These are phyloP conservation scores for Polysphondylium violaceum DNA, from an alignment of 78 protist genomes.

Conservation along the genomic window DNA sequence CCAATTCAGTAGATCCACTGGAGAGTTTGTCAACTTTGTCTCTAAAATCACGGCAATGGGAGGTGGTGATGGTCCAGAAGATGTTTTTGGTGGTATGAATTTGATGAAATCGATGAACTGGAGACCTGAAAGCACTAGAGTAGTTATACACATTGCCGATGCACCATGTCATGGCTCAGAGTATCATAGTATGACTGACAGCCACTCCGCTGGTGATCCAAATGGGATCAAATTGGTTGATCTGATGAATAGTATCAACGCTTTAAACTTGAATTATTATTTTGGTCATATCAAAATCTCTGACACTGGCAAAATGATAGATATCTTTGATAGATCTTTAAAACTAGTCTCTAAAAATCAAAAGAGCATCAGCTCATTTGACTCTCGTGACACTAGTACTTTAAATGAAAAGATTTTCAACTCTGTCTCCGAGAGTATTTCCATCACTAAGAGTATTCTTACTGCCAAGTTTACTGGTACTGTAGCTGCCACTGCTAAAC, in stretches of 20 bases:
- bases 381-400: neutral
- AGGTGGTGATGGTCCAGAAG: slow-evolving; percentile 17
- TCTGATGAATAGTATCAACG: neutral
- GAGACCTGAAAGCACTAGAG: neutral
- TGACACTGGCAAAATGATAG: slow-evolving; percentile 5
- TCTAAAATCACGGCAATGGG: neutral
- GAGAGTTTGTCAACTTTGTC: neutral
- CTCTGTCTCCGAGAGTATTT: neutral
- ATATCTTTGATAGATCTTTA: slow-evolving; percentile 4
- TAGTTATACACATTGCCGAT: slow-evolving; percentile 2
- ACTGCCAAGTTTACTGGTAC: neutral
- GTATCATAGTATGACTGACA: neutral
- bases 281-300: neutral
- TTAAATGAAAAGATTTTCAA: slow-evolving; percentile 2
- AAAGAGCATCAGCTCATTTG: neutral
- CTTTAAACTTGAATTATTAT: slow-evolving; percentile 2
- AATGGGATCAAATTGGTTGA: neutral
- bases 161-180: slow-evolving; percentile 25
- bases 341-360: neutral
- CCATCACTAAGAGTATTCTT: neutral
- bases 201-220: neutral
- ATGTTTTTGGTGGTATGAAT: neutral
- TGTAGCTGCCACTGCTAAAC: neutral
- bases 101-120: neutral
- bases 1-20: neutral